Conservation (phyloP, 2,329 filamentous ascomycete genomes). For the Scortechinia acanthostroma region DNA sequence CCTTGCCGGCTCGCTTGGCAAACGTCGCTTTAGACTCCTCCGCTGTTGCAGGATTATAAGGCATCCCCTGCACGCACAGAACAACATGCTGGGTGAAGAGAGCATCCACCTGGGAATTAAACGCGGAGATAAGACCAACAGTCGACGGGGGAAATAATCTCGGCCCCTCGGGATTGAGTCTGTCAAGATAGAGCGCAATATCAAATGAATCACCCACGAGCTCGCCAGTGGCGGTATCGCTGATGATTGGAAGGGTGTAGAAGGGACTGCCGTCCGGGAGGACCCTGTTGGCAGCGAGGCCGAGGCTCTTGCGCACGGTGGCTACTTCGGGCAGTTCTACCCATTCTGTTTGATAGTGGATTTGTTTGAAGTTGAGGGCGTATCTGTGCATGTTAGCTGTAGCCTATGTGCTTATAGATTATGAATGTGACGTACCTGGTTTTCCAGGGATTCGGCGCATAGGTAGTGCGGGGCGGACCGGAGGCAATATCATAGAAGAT, state of each 20-base stretch:
- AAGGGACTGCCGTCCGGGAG: conserved; percentile 3
- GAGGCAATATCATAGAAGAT: conserved; percentile 33
- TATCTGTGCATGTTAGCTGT: conserved; percentile 4
- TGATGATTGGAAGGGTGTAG: conserved; percentile 5
- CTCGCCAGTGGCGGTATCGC: conserved; percentile 3
- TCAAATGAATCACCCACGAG: conserved; percentile 6
- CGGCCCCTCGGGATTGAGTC: not conserved
- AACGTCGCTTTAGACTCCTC: conserved; percentile 5
- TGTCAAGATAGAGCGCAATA: conserved; percentile 7
- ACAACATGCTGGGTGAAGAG: conserved; percentile 4
- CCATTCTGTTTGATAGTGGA: conserved; percentile 7
- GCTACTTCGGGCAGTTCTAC: conserved; percentile 8
- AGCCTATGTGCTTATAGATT: no score
- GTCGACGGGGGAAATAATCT: not conserved
- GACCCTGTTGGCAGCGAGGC: conserved; percentile 1
- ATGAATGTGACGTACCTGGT: conserved; percentile 19
- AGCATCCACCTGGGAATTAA: conserved; percentile 7
- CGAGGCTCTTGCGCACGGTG: conserved; percentile 5
- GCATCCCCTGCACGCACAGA: conserved; percentile 5
- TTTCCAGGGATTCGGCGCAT: conserved; percentile 22
- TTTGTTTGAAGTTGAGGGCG: conserved; percentile 8
- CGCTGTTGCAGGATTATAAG: conserved; percentile 6
- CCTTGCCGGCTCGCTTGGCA: conserved; percentile 4
- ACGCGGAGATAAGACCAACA: not conserved
- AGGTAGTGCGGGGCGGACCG: conserved; percentile 16